Evolutionary conservation across 805 yeast genomes (phyloP).

Genomic region (Saturnispora quitensis): DNA sequence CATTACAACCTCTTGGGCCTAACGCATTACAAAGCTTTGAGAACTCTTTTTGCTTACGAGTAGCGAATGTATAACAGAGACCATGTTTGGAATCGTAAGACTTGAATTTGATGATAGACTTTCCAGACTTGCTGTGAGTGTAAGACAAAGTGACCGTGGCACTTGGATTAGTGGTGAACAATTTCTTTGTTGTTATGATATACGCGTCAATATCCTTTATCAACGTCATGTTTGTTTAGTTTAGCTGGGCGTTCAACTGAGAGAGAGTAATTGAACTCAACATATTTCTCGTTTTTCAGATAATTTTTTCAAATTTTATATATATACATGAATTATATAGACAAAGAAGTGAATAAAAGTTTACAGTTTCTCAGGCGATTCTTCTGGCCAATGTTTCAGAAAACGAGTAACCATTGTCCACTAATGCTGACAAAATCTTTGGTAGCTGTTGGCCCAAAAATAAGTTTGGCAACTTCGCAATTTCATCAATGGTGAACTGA

Average conservation of each 20-base stretch:
- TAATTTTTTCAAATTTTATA: not conserved
- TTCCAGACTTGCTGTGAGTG: slow-evolving; percentile 22
- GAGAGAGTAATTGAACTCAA: not conserved
- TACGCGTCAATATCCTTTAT: slow-evolving; percentile 24
- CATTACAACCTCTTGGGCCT: slow-evolving; percentile 49
- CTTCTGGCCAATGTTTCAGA: slow-evolving; percentile 10
- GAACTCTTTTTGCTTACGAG: slow-evolving; percentile 62
- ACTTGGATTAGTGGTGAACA: slow-evolving; percentile 24
- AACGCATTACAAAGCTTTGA: slow-evolving; percentile 62
- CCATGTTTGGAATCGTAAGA: slow-evolving; percentile 60
- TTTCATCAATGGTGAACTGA: slow-evolving; percentile 31
- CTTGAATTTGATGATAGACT: slow-evolving; percentile 40
- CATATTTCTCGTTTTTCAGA: not conserved
- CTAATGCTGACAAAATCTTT: slow-evolving; percentile 20
- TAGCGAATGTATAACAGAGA: slow-evolving; percentile 46
- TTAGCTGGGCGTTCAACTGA: not conserved
- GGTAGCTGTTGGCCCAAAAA: slow-evolving; percentile 36
- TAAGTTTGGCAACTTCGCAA: slow-evolving; percentile 24
- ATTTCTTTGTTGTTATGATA: slow-evolving; percentile 22
- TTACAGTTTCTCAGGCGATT: not conserved
- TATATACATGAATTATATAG: slow-evolving; percentile 3
- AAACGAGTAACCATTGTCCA: slow-evolving; percentile 14
- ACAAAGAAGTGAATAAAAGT: not conserved
- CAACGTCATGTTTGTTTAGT: not conserved
- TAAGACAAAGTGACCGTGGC: slow-evolving; percentile 27